Percentiles rank a stretch among this genome's conserved stretches.
These are phyloP conservation scores for Aspergillus pseudonomiae DNA, from an alignment of 2,329 filamentous ascomycete genomes.

Conservation along the genomic window DNA sequence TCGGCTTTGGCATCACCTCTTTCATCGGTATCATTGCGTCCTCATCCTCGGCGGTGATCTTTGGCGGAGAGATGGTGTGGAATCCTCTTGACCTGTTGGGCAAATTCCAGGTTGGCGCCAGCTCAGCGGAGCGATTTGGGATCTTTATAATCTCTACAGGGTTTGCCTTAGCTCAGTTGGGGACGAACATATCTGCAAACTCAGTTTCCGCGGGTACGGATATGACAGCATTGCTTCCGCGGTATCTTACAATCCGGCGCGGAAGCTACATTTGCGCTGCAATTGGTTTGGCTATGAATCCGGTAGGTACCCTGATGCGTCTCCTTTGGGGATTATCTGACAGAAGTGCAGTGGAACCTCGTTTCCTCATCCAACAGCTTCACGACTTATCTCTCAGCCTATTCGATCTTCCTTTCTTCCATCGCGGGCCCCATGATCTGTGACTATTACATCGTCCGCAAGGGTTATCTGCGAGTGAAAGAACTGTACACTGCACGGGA, in stretches of 20 bases:
- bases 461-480: constrained; percentile 76
- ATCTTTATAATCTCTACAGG: constrained; percentile 73
- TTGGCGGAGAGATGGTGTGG: constrained; percentile 66
- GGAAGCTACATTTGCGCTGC: constrained; percentile 83
- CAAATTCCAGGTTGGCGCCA: constrained; percentile 69
- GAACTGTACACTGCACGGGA: constrained; percentile 74
- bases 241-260: constrained; percentile 81
- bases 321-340: neutral
- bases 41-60: constrained; percentile 67
- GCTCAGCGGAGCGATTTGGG: constrained; percentile 69
- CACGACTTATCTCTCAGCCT: constrained; percentile 87
- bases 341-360: constrained; percentile 59
- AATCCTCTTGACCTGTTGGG: constrained; percentile 70
- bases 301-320: constrained; percentile 49
- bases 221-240: constrained; percentile 76
- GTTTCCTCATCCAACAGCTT: constrained; percentile 77
- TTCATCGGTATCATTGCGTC: constrained; percentile 84
- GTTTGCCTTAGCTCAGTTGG: constrained; percentile 78
- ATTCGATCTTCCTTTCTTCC: constrained; percentile 90
- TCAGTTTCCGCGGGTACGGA: constrained; percentile 82
- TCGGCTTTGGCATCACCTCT: constrained; percentile 75
- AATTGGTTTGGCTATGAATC: constrained; percentile 82
- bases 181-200: constrained; percentile 87
- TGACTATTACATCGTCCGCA: constrained; percentile 86
- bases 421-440: constrained; percentile 89